Base-by-base conservation (phyloP, 768 basidiomycete genomes). In the Fomitopsis pulvina region DNA sequence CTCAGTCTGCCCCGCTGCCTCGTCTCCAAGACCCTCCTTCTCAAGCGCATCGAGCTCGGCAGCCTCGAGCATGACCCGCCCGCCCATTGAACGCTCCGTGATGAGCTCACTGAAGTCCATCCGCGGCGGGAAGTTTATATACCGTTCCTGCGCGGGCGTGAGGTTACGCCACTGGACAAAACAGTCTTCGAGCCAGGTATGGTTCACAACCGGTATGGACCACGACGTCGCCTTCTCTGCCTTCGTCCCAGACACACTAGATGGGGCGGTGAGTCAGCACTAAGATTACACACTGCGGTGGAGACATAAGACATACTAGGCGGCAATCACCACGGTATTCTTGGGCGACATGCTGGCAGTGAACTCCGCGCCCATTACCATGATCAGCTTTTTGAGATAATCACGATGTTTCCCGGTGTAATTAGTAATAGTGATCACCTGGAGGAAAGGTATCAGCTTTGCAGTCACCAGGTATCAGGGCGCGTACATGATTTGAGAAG, bases 171-270 rank as follows among this genome's bases (percentile, higher is more conserved):
- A 96, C 45, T 81, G 74, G 20, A 81, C 67, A 60, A 93, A 87
- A 62, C 90, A 94, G 53, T 93, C 90, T 60, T 96, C 93, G 2
- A 96, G 73, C 91, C 92, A 96, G 0, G 77, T 75, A 57, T 97
- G 93, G 57, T 92, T 95, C 10, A 94, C 85, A 50, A 93, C 73
- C 0, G 91, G 85, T 53, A 94, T 86, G 0, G 78, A 79, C 93
- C 93, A 95, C 0, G 79, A 70, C 7, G 73, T 70, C 0, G 92
- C 90, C 59, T 87, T 87, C 6, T 68, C 67, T 0, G 86, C 82
- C 67, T 96, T 96, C 1, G 54, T 64, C 4, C 60, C 61, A 0
- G 48, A 46, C 10, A 60, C 48, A 30, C 66, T 63, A 52, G 29
- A 21, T 16, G 24, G 1, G 20, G 28, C 26, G 47, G 7, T 25